Conservation (phyloP, 1,139 yeast genomes). For the Hansenula lynferdii region DNA sequence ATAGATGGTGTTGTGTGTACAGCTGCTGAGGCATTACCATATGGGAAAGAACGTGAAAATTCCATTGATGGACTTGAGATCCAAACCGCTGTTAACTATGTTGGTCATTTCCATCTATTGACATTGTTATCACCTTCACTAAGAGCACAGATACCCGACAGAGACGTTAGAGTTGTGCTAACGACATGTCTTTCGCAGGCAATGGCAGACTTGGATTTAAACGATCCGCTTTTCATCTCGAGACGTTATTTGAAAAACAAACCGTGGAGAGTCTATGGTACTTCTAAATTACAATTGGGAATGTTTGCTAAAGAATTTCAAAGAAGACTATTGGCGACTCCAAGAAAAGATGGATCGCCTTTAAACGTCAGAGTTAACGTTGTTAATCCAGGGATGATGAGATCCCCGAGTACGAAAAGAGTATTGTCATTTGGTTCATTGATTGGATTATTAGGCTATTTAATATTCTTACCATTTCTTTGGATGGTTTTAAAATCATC, state of each 20-base stretch:
- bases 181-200: constrained; percentile 77
- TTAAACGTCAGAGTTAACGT: constrained; percentile 66
- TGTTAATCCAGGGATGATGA: constrained; percentile 89
- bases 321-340: constrained; percentile 41
- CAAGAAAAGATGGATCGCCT: constrained; percentile 53
- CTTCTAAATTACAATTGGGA: constrained; percentile 72
- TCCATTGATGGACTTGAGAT: constrained; percentile 80
- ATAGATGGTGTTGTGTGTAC: constrained; percentile 85
- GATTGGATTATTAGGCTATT: constrained; percentile 60
- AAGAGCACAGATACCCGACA: constrained; percentile 85
- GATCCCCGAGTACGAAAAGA: constrained; percentile 82
- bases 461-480: constrained; percentile 73
- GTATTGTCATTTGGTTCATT: constrained; percentile 73
- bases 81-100: constrained; percentile 80
- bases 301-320: constrained; percentile 77
- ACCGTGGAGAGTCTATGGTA: constrained; percentile 79
- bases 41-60: constrained; percentile 52
- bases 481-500: constrained; percentile 77
- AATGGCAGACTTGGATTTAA: constrained; percentile 57
- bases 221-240: constrained; percentile 64
- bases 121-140: constrained; percentile 77
- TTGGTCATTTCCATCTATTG: constrained; percentile 74
- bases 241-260: constrained; percentile 53
- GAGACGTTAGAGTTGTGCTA: constrained; percentile 80
- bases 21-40: constrained; percentile 80